A percentile compares a stretch with the other conserved stretches of the same genome.
Conservation (phyloP, 2,329 filamentous ascomycete species). For the Shiraia sp. region DNA sequence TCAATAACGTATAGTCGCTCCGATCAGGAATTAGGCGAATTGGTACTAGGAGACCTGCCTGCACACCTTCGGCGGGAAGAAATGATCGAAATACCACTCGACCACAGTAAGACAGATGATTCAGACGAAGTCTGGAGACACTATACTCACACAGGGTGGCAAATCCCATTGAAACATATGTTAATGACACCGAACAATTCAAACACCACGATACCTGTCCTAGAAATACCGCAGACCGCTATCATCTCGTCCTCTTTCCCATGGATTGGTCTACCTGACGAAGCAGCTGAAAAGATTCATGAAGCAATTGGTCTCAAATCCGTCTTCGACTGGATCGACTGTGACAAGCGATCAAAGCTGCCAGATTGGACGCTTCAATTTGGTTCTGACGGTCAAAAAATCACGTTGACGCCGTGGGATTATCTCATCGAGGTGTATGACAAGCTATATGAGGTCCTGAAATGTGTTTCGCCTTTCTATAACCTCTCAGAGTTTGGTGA, state of each 20-base stretch:
- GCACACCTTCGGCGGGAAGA: not conserved
- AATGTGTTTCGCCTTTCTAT: slow-evolving; percentile 8
- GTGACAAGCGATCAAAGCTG: slow-evolving; percentile 3
- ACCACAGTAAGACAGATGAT: slow-evolving; percentile 4
- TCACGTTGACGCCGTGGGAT: slow-evolving; percentile 12
- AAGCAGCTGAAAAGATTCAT: slow-evolving; percentile 1
- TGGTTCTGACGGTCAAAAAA: slow-evolving; percentile 2
- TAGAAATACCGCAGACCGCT: not conserved
- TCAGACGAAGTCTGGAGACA: slow-evolving; percentile 3
- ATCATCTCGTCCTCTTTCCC: slow-evolving; percentile 3
- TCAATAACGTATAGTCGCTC: slow-evolving; percentile 4
- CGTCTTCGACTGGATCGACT: slow-evolving; percentile 3
- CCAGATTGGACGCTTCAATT: slow-evolving; percentile 7
- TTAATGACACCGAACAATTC: slow-evolving; percentile 1
- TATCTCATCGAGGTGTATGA: slow-evolving; percentile 9
- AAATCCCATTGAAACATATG: slow-evolving; percentile 6
- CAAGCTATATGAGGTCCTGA: slow-evolving; percentile 2
- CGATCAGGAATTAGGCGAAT: slow-evolving; percentile 9
- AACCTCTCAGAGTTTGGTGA: not conserved
- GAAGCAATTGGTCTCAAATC: slow-evolving; percentile 1
- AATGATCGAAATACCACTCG: slow-evolving; percentile 11
- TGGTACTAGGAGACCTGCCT: slow-evolving; percentile 11
- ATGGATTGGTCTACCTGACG: slow-evolving; percentile 1
- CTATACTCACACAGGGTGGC: slow-evolving; percentile 10
- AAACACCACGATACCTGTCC: not conserved